Evolutionary conservation across 257 asterid species (phyloP), one percentile per base, ranked within the genome.

Genomic region (Solanum corneliomulleri): DNA sequence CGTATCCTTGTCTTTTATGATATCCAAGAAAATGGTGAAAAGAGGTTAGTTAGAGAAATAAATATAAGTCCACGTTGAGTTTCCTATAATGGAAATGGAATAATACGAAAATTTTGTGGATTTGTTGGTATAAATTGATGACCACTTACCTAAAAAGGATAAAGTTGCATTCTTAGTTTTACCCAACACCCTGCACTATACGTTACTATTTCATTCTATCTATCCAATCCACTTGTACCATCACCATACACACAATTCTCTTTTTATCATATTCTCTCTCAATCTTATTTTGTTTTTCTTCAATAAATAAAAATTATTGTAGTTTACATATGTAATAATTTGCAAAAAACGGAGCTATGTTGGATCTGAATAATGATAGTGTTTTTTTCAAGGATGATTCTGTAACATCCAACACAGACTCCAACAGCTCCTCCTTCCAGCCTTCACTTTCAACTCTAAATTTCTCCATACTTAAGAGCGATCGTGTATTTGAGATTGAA

Each of bases 391-490:
- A 56, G 8, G 88, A 88, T 18, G 96, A 93, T 84, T 94, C 99
- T 5, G 93, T 89, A 42, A 87, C 93, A 11, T 91, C 97, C 33
- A 90, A 92, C 85, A 92, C 94, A 87, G 95, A 95, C 66, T 91
- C 94, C 90, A 89, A 87, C 91, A 92, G 91, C 91, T 93, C 93
- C 83, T 68, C 93, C 3, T 56, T 56, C 64, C 64, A 56, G n/a
- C 64, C n/a, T 56, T 86, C 92, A 25, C 86, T 85, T 7, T 85
- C 94, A 12, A 96, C 97, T 29, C 94, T 95, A 90, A 91, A 89
- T 90, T 96, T 96, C 93, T 91, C 98, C 14, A 93, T 95, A 87
- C 93, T 95, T 84, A 86, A 89, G 45, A 75, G 86, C 15, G 82
- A 52, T 31, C 76, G 42, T 49, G 89, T 83, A 62, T 85, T 91